Base-by-base conservation (phyloP, 2,329 filamentous ascomycete species). In the Sarocladiaceae sp. region DNA sequence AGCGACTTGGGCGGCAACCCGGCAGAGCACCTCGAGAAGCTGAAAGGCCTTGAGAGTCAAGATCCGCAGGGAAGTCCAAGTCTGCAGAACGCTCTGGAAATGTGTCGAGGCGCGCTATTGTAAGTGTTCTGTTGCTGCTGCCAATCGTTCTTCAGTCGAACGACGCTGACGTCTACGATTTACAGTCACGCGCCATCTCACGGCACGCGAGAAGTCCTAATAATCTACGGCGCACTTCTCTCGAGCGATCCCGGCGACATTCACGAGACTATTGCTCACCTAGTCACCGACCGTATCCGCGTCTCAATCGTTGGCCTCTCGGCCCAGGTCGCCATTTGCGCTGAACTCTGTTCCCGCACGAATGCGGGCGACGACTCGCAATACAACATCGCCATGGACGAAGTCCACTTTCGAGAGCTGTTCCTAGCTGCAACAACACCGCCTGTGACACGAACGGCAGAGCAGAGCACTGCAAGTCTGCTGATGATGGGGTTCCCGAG, bases 401-500 rank as follows among this genome's bases (percentile, higher is more conserved):
- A 75, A 58, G 64, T 69, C 28, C 88, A 97, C 71, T 94, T 94
- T 63, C 82, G 86, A 26, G 91, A 97, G 62, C 78, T 97, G n/a
- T 79, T 97, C 55, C 86, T 97, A 66, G 85, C 84, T 17, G 83
- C 88, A 46, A 97, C 94, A 0, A 97, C 90, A 2, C 94, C 94
- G 1, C 94, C 93, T 0, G 86, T 91, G 17, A 89, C 91, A 12
- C 83, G 88, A 52, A 82, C 84, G 2, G 69, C 72, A 36, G 78
- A 80, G 57, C 77, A 80, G 60, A 77, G 74, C 55, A 77, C 77
- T 8, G 78, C 82, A 1, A 84, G 80, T 52, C 75, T 99, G 36
- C 80, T 99, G 23, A 95, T 96, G 88, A 99, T 99, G 93, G 94
- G 94, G 4, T 99, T 99, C 63, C 94, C 94, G 0, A 95, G 90